Conservation (phyloP, 495 filamentous ascomycete species). For the Xylaria scruposa region DNA sequence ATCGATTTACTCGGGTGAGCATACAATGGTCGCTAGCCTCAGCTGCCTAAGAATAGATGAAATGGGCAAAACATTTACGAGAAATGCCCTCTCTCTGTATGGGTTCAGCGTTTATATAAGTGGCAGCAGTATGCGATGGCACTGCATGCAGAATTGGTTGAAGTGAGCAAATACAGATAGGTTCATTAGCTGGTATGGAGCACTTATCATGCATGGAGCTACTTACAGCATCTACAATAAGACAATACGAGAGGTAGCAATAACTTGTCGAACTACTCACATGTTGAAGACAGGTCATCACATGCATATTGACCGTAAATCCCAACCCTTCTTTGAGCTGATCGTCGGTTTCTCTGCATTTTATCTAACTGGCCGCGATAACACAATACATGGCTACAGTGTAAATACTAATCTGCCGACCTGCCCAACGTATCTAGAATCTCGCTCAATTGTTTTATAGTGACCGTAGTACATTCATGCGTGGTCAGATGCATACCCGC, state of each 20-base stretch:
- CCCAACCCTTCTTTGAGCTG: not conserved
- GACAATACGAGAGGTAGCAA: not conserved
- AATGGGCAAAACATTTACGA: not conserved
- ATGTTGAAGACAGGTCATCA: not conserved
- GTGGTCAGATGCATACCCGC: not conserved
- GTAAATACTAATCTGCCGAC: not conserved
- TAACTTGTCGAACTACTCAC: not conserved
- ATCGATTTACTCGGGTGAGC: not conserved
- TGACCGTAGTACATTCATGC: not conserved
- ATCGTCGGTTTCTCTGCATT: not conserved
- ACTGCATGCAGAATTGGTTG: not conserved
- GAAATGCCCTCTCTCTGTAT: not conserved
- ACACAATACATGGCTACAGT: not conserved
- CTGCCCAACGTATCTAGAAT: not conserved
- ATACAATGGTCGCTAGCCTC: not conserved
- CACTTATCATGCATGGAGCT: not conserved
- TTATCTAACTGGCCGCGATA: not conserved
- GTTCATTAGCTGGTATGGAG: not conserved
- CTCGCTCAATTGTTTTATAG: not conserved
- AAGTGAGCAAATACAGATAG: not conserved
- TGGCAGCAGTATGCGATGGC: not conserved
- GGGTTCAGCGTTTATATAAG: conserved; percentile 12
- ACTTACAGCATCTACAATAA: not conserved
- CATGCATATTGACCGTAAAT: not conserved
- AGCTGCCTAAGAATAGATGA: not conserved